Evolutionary conservation across 106 monocot species (phyloP).

Genomic region (Iris macrosiphon): DNA sequence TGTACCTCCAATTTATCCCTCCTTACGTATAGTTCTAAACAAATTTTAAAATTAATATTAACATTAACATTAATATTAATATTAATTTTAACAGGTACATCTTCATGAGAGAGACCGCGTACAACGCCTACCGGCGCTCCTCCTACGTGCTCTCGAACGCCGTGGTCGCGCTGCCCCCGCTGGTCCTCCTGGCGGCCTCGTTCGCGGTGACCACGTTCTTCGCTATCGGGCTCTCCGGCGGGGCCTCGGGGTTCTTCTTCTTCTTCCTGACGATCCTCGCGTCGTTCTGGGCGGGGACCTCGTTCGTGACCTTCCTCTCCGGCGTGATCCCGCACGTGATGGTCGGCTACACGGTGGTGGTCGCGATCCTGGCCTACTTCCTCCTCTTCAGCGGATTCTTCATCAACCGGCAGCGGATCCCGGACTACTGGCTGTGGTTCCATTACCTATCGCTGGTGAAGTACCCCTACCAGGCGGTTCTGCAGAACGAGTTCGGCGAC

Average conservation of each 20-base stretch:
- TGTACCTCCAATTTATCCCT: no score
- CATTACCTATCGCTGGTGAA: constrained; percentile 80
- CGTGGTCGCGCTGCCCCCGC: constrained; percentile 44
- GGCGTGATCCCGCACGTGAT: no score
- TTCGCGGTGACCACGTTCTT: constrained; percentile 61
- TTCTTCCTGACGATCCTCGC: constrained; percentile 51
- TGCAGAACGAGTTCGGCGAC: constrained; percentile 66
- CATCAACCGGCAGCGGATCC: constrained; percentile 63
- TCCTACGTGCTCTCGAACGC: constrained; percentile 73
- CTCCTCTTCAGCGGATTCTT: constrained; percentile 79
- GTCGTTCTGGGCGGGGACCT: constrained; percentile 69
- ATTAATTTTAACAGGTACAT: no score
- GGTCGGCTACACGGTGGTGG: constrained; percentile 56
- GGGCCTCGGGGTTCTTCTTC: constrained; percentile 40
- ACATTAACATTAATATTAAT: no score
- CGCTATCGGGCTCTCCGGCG: constrained; percentile 58
- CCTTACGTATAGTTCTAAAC: no score
- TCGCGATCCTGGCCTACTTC: constrained; percentile 71
- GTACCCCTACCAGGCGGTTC: constrained; percentile 77
- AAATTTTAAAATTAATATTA: no score
- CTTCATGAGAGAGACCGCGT: constrained; percentile 72
- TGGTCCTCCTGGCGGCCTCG: constrained; percentile 41
- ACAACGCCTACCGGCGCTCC: constrained; percentile 75
- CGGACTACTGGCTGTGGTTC: constrained; percentile 83
- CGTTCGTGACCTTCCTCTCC: constrained; percentile 82